Evolutionary conservation across 768 basidiomycete genomes (phyloP), one percentile per base, ranked within the genome.

Genomic region (Mycena olivaceomarginata): DNA sequence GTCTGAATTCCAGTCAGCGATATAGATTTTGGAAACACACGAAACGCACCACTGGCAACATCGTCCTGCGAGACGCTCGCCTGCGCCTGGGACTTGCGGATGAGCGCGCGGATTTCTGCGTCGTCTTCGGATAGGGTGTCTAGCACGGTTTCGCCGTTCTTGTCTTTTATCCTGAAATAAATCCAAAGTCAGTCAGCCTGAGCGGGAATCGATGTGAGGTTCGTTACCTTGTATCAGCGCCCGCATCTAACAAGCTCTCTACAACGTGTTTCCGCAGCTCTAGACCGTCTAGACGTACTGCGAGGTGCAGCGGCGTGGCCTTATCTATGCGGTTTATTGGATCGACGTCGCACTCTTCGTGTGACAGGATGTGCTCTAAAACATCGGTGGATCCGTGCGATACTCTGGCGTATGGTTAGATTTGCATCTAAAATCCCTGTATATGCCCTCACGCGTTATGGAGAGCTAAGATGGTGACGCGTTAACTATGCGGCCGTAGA

Each of bases 301-400:
- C 96, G 37, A 96, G 89, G 83, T 97, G 96, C 18, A 97, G 87
- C 5, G 96, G 96, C 0, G 96, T 97, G 9, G 92, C 92, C 11
- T 89, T 89, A 64, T 94, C 92, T 40, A 94, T 82, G 22, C 89
- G 88, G 84, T 97, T 97, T 81, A 91, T 87, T 20, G 92, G 92
- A 83, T 97, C 96, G 67, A 96, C 95, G 81, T 97, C 96, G 86
- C 95, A 96, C 5, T 89, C 91, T 13, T 96, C 94, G 80, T 92
- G 88, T 6, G 91, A 91, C 45, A 97, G 89, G 78, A 97, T 91
- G 70, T 93, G 88, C 77, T 96, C 95, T 5, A 96, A 87, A 64
- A 94, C 92, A 40, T 90, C 89, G 1, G 88, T 88, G 37, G 92
- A 94, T 31, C 92, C 93, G 56, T 91, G 80, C 45, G 85, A 87